phyloP scores from a whole-genome alignment of 2,329 filamentous ascomycete species.

The Colletotrichum chrysophilum region DNA sequence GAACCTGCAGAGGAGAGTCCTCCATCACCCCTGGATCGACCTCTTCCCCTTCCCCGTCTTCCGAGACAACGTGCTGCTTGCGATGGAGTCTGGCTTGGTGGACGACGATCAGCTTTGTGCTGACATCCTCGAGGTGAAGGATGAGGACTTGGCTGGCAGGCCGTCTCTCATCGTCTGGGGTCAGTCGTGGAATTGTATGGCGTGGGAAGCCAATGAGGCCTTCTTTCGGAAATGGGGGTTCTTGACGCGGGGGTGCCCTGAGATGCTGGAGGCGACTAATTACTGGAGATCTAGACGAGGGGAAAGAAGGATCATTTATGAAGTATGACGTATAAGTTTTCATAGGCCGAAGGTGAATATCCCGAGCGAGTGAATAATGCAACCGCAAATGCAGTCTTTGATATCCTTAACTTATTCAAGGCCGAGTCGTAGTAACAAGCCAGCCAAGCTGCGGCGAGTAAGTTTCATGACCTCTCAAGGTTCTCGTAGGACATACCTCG shows the following conservation, averaged over 20 bases:
- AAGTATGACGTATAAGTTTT: background rate
- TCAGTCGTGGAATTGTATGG: slow-evolving; percentile 35
- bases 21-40: background rate
- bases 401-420: background rate
- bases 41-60: background rate
- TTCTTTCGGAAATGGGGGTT: slow-evolving; percentile 51
- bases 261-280: slow-evolving; percentile 41
- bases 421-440: background rate
- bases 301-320: background rate
- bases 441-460: background rate
- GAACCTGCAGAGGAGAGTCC: background rate
- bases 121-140: background rate
- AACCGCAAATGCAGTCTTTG: background rate
- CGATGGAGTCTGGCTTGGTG: background rate
- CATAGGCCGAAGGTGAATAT: background rate
- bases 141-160: background rate
- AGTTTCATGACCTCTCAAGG: background rate
- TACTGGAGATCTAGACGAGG: background rate
- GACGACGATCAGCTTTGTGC: background rate
- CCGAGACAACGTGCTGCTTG: background rate
- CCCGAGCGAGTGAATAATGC: background rate
- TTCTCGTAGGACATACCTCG: fast-evolving
- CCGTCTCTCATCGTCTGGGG: background rate
- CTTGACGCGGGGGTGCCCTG: slow-evolving; percentile 38
- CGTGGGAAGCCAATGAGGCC: slow-evolving; percentile 50